A percentile compares a stretch with the other conserved stretches of the same genome.
These are phyloP conservation scores for Cantharellus cinnabarinus DNA, from an alignment of 768 basidiomycete species.

Conservation along the genomic window DNA sequence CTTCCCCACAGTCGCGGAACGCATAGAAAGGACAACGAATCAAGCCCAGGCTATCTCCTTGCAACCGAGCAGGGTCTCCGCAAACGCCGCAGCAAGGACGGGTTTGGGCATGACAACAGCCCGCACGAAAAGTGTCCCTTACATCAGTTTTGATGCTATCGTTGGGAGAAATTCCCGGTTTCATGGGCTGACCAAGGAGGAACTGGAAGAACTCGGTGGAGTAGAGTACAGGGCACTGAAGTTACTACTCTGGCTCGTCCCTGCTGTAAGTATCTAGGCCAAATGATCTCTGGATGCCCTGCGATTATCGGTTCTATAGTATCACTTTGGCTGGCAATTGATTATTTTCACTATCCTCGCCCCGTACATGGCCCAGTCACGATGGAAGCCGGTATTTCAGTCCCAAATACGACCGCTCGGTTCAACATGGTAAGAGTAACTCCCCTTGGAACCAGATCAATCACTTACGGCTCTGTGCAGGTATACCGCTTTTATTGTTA, in stretches of 20 bases:
- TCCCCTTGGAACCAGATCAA: neutral
- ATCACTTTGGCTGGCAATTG: conserved; percentile 54
- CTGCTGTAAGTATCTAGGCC: conserved; percentile 29
- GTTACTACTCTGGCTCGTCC: conserved; percentile 63
- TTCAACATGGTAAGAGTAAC: conserved; percentile 37
- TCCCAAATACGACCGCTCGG: conserved; percentile 33
- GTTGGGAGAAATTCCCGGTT: conserved; percentile 16
- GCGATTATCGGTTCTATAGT: conserved; percentile 26
- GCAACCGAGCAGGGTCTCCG: neutral
- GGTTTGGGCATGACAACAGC: neutral
- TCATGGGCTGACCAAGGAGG: conserved; percentile 43
- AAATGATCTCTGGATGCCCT: neutral
- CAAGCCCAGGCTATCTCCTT: conserved; percentile 13
- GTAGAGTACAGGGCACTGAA: conserved; percentile 80
- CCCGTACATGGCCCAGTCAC: conserved; percentile 47
- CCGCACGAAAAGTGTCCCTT: conserved; percentile 31
- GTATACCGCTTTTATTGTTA: conserved; percentile 70
- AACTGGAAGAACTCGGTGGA: conserved; percentile 81
- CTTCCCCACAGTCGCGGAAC: conserved; percentile 57
- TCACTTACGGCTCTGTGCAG: conserved; percentile 19
- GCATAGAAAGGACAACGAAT: conserved; percentile 36
- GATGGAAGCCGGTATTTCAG: conserved; percentile 41
- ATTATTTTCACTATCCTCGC: conserved; percentile 52
- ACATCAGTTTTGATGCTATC: conserved; percentile 68
- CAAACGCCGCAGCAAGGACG: neutral